Evolutionary conservation across 352 stramenopile genomes (phyloP).

Genomic region (Globisporangium acanthophoron): DNA sequence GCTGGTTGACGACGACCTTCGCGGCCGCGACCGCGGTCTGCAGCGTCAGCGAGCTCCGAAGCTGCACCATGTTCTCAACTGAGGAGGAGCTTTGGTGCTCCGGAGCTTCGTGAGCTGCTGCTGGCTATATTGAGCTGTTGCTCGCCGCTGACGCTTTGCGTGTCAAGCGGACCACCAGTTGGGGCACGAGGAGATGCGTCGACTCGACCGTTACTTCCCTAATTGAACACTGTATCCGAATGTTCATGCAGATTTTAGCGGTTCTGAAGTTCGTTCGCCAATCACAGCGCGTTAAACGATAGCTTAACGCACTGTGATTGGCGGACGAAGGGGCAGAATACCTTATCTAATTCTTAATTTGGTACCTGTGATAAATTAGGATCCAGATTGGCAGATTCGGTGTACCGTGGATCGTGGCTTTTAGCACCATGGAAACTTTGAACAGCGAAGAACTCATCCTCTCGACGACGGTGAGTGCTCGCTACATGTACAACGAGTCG

Average conservation of each 20-base stretch:
- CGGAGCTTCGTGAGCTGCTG: neutral
- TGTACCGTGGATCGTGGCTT: too few relatives aligned
- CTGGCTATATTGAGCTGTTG: neutral
- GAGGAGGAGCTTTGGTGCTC: neutral
- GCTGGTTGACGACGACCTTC: conserved; percentile 5
- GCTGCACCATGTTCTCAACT: conserved; percentile 7
- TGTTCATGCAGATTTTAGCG: too few relatives aligned
- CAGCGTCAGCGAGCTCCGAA: conserved; percentile 6
- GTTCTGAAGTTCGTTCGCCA: neutral
- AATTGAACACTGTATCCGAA: neutral
- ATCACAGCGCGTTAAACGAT: neutral
- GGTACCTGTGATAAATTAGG: too few relatives aligned
- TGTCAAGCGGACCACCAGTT: too few relatives aligned
- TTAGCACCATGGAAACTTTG: too few relatives aligned
- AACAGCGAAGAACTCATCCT: too few relatives aligned
- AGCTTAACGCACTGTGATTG: neutral
- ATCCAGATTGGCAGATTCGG: too few relatives aligned
- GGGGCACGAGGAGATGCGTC: neutral
- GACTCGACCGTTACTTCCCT: neutral
- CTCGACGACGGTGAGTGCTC: too few relatives aligned
- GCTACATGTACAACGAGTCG: too few relatives aligned
- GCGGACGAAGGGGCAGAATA: too few relatives aligned
- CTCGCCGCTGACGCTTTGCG: too few relatives aligned
- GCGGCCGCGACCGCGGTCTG: conserved; percentile 15
- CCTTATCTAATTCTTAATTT: too few relatives aligned